These are phyloP conservation scores for Geosmithia flava DNA, from an alignment of 2,329 filamentous ascomycete genomes.

Conservation along the genomic window DNA sequence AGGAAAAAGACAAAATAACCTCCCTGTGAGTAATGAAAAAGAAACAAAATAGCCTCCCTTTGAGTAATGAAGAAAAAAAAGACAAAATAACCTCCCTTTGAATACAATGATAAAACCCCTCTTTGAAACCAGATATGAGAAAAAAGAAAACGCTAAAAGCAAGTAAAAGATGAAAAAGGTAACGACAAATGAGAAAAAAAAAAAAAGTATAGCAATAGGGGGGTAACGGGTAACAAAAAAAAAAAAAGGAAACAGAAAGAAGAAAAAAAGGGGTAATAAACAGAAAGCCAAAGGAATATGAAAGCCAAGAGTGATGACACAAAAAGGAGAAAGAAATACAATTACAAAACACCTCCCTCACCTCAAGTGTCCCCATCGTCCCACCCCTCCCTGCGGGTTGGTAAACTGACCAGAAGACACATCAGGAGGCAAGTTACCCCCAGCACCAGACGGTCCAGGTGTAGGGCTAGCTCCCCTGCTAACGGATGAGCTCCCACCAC, in stretches of 20 bases:
- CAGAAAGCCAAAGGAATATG: not conserved
- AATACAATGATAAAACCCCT: too few relatives aligned
- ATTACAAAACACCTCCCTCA: not conserved
- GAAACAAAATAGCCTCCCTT: too few relatives aligned
- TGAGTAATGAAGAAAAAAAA: too few relatives aligned
- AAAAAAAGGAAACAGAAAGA: not conserved
- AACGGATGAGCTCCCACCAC: conserved; percentile 10
- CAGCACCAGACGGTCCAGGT: conserved; percentile 13
- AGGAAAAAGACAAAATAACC: too few relatives aligned
- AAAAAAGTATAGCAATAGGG: not conserved
- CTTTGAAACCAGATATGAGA: too few relatives aligned
- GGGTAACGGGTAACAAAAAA: not conserved
- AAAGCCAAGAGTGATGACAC: not conserved
- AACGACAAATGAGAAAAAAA: too few relatives aligned
- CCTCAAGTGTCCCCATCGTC: not conserved
- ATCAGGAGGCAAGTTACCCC: too few relatives aligned
- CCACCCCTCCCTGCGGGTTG: conserved; percentile 1
- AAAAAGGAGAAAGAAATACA: not conserved
- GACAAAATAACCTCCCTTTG: too few relatives aligned
- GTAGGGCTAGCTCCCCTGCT: conserved; percentile 40
- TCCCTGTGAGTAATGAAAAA: too few relatives aligned
- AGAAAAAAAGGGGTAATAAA: not conserved
- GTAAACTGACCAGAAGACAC: conserved; percentile 22
- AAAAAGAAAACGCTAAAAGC: not conserved
- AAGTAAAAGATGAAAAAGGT: too few relatives aligned